Conservation (phyloP, 2,329 filamentous ascomycete species). For the Neonectria faginata region DNA sequence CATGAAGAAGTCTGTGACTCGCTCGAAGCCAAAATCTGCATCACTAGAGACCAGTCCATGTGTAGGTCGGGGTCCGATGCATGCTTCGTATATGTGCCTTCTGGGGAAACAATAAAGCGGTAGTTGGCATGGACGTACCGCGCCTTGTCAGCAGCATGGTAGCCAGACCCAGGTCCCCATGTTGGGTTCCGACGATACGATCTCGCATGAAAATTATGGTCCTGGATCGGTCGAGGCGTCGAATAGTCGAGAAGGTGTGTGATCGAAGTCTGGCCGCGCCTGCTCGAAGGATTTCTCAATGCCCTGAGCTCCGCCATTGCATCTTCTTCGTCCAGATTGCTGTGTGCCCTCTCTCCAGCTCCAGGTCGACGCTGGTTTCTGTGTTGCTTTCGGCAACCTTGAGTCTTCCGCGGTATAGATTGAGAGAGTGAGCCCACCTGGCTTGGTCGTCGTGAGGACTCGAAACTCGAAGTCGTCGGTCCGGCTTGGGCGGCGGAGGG, state of each 20-base stretch:
- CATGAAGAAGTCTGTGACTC: slow-evolving; percentile 90
- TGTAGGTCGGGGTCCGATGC: slow-evolving; percentile 88
- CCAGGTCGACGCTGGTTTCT: slow-evolving; percentile 81
- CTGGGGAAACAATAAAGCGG: slow-evolving; percentile 91
- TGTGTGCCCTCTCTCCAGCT: slow-evolving; percentile 50
- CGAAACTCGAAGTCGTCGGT: slow-evolving; percentile 60
- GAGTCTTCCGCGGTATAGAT: slow-evolving; percentile 75
- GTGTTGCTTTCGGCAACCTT: slow-evolving; percentile 83
- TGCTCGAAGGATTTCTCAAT: slow-evolving; percentile 69
- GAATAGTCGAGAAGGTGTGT: slow-evolving; percentile 96
- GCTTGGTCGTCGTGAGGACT: slow-evolving; percentile 61
- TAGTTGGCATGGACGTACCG: slow-evolving; percentile 96
- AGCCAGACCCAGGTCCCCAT: slow-evolving; percentile 88
- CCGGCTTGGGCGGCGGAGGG: slow-evolving; percentile 55
- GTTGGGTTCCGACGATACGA: slow-evolving; percentile 78
- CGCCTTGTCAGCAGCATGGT: slow-evolving; percentile 91
- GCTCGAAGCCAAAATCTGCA: slow-evolving; percentile 91
- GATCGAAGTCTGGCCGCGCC: slow-evolving; percentile 95
- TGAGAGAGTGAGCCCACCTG: slow-evolving; percentile 51
- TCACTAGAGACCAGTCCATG: slow-evolving; percentile 88
- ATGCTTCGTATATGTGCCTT: slow-evolving; percentile 82
- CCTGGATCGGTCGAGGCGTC: slow-evolving; percentile 76
- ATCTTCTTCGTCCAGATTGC: slow-evolving; percentile 79
- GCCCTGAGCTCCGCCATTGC: slow-evolving; percentile 82
- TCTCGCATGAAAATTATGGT: slow-evolving; percentile 64